Base-by-base conservation (phyloP, 306 rosid species). In the Albizia julibrissin region DNA sequence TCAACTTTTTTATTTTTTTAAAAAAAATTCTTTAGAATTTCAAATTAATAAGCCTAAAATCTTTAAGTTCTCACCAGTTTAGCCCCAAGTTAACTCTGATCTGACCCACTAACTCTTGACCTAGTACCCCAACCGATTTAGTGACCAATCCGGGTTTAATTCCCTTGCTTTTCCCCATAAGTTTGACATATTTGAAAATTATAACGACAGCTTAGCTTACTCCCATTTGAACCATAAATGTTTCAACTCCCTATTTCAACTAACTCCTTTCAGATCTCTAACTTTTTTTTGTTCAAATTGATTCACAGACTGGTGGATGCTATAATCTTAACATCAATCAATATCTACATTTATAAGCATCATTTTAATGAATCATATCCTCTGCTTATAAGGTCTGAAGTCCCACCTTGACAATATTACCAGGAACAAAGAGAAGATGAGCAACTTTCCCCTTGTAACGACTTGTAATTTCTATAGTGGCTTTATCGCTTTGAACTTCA, bases 401-500 rank as follows among this genome's bases (percentile, higher is more conserved):
- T 74, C 91, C 84, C 43, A 92, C 99, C 98, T 92, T 95, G 43
- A 95, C 93, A 81, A 95, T 90, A 81, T 95, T 92, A 71, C 99
- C 96, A 2, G 99, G 99, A 88, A 74, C 79, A 33, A 79, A 82
- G 42, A 91, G 89, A 83, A 92, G 72, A n/a, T 88, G 84, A 69
- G 86, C 81, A 79, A 93, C 83, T 82, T 84, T 93, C 83, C 99
- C 99, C 85, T 88, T 85, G 84, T 93, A 95, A 13, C 98, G 99
- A 79, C 99, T 93, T 4, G 99, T 93, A 77, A 95, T 95, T 86
- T 95, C 99, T 77, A 95, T 95, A 22, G 97, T 95, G 86, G 99
- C 99, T 90, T 95, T 95, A 84, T 95, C 99, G 80, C 99, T 95
- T 83, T 95, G 99, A 87, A 95, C 98, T 89, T 93, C 98, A 85